These are phyloP conservation scores for Chalciporus pseudorubinellus DNA, from an alignment of 768 basidiomycete genomes.

Conservation along the genomic window DNA sequence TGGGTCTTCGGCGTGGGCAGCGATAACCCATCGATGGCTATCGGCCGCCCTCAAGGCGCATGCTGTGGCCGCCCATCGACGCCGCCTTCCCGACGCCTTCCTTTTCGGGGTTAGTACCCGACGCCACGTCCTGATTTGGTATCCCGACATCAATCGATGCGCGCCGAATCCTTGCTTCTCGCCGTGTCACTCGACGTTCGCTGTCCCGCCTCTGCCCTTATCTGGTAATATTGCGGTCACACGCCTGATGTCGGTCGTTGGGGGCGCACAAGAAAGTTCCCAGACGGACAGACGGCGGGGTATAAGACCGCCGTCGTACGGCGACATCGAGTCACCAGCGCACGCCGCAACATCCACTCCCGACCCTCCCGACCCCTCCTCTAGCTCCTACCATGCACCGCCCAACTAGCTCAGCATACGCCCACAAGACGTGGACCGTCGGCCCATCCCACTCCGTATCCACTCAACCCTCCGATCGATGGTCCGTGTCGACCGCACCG, in stretches of 20 bases:
- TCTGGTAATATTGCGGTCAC: slow-evolving; percentile 17
- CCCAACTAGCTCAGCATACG: slow-evolving; percentile 5
- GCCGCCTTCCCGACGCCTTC: slow-evolving; percentile 22
- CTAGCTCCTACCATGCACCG: slow-evolving; percentile 19
- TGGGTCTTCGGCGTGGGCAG: slow-evolving; percentile 1
- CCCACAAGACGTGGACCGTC: slow-evolving; percentile 23
- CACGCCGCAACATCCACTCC: not conserved
- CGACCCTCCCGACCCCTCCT: not conserved
- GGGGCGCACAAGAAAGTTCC: slow-evolving; percentile 18
- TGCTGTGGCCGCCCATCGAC: slow-evolving; percentile 21
- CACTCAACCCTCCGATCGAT: slow-evolving; percentile 4
- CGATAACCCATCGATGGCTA: slow-evolving; percentile 17
- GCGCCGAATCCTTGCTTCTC: slow-evolving; percentile 12
- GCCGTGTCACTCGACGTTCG: slow-evolving; percentile 20
- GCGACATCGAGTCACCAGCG: slow-evolving; percentile 23
- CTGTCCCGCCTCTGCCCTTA: slow-evolving; percentile 23
- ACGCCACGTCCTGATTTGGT: slow-evolving; percentile 23
- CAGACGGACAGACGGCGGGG: slow-evolving; percentile 12
- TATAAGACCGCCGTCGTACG: slow-evolving; percentile 27
- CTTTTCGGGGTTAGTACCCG: slow-evolving; percentile 14
- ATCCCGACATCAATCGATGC: slow-evolving; percentile 10
- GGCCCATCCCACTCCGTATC: slow-evolving; percentile 2
- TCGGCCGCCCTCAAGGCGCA: slow-evolving; percentile 14
- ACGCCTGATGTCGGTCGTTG: not conserved
- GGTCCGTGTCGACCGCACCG: slow-evolving; percentile 16